Conservation (phyloP, 2,329 filamentous ascomycete species). For the Arthrinium phaeospermum region DNA sequence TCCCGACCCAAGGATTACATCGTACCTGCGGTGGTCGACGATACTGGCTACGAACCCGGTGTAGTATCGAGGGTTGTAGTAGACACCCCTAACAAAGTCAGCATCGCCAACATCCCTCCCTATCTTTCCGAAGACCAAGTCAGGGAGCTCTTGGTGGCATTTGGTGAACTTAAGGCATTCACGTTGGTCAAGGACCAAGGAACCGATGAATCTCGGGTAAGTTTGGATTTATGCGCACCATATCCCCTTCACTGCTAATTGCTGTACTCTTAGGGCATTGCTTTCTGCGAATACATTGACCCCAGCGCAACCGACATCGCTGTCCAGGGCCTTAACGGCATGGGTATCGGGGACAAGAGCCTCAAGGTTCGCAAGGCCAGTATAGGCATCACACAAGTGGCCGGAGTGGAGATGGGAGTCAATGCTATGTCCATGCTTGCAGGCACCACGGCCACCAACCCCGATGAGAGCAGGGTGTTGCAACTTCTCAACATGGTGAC, state of each 20-base stretch:
- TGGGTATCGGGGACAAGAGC: constrained; percentile 87
- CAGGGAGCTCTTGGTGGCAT: constrained; percentile 85
- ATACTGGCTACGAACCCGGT: constrained; percentile 75
- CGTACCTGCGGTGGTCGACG: constrained; percentile 79
- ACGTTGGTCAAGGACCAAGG: constrained; percentile 84
- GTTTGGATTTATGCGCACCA: not conserved
- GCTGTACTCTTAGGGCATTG: constrained; percentile 72
- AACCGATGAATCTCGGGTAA: constrained; percentile 84
- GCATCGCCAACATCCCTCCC: constrained; percentile 84
- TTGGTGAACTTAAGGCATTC: constrained; percentile 93
- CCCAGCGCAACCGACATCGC: constrained; percentile 79
- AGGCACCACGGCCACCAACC: constrained; percentile 79
- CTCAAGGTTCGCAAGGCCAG: constrained; percentile 89
- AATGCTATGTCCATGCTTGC: constrained; percentile 98
- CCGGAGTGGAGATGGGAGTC: constrained; percentile 92
- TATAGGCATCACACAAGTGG: constrained; percentile 90
- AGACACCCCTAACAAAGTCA: constrained; percentile 94
- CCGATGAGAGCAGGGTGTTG: constrained; percentile 82
- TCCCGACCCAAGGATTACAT: constrained; percentile 96
- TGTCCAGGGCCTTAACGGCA: constrained; percentile 88
- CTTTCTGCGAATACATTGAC: constrained; percentile 94
- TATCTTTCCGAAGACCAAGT: constrained; percentile 93
- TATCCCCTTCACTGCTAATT: not conserved
- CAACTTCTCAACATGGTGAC: constrained; percentile 99
- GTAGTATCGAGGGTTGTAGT: constrained; percentile 81